Conservation (phyloP, 768 basidiomycete genomes). For the Strobilomyces echinocephalus region DNA sequence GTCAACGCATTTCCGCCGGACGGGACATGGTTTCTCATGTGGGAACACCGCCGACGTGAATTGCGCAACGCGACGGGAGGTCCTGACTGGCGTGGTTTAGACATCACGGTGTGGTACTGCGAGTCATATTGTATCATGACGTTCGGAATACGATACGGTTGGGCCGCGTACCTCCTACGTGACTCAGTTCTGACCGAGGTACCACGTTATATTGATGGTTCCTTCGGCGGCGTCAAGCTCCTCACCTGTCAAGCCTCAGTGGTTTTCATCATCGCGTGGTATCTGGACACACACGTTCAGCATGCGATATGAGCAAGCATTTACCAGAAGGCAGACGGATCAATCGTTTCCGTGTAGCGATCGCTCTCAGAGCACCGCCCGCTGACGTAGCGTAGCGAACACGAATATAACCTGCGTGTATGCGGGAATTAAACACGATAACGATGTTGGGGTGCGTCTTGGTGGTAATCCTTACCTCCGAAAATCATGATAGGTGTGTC, state of each 20-base stretch:
- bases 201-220: constrained; percentile 55
- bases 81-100: constrained; percentile 36
- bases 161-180: constrained; percentile 53
- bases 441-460: too few species aligned
- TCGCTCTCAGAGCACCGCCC: constrained; percentile 57
- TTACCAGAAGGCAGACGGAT: constrained; percentile 28
- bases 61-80: constrained; percentile 12
- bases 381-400: constrained; percentile 23
- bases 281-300: constrained; percentile 54
- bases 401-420: constrained; percentile 45
- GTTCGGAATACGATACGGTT: neutral
- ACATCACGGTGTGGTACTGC: constrained; percentile 59
- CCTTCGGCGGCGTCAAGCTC: constrained; percentile 40
- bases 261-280: neutral
- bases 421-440: neutral
- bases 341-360: constrained; percentile 90
- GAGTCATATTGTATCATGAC: neutral
- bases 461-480: constrained; percentile 43
- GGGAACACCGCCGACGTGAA: neutral
- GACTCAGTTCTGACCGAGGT: constrained; percentile 76
- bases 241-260: constrained; percentile 33
- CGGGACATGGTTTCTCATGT: constrained; percentile 54
- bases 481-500: constrained; percentile 79
- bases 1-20: constrained; percentile 58
- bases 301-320: constrained; percentile 20